Percentiles rank a stretch among this genome's conserved stretches.
These are phyloP conservation scores for Sphaceloma murrayae DNA, from an alignment of 2,329 filamentous ascomycete genomes.

Conservation along the genomic window DNA sequence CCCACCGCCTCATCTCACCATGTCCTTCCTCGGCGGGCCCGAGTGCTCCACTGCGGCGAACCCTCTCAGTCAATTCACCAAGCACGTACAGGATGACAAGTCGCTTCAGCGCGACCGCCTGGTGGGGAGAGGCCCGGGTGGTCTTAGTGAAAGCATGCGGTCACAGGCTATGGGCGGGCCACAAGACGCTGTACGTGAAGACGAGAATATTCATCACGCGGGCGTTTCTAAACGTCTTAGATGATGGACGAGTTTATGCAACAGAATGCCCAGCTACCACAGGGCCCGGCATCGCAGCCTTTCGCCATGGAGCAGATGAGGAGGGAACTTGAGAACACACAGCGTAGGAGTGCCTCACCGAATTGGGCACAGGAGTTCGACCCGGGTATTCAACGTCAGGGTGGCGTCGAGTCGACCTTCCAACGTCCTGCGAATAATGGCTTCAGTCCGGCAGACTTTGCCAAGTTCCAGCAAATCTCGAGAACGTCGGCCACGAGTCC, in stretches of 20 bases:
- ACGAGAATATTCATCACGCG: too few relatives aligned
- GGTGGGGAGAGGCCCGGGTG: slow-evolving; percentile 62
- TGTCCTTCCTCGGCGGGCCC: slow-evolving; percentile 93
- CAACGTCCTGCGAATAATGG: slow-evolving; percentile 40
- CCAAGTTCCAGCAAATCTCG: slow-evolving; percentile 62
- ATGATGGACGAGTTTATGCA: slow-evolving; percentile 93
- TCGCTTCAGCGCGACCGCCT: slow-evolving; percentile 85
- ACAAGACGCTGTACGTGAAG: slow-evolving; percentile 56
- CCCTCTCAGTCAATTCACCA: slow-evolving; percentile 92
- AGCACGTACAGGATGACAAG: slow-evolving; percentile 94
- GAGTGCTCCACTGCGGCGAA: slow-evolving; percentile 96
- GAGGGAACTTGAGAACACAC: slow-evolving; percentile 49
- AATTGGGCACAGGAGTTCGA: slow-evolving; percentile 57
- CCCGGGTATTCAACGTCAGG: slow-evolving; percentile 48
- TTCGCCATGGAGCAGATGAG: slow-evolving; percentile 60
- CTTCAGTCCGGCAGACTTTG: slow-evolving; percentile 79
- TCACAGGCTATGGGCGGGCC: slow-evolving; percentile 58
- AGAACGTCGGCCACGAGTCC: slow-evolving; percentile 17
- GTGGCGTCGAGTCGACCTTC: slow-evolving; percentile 59
- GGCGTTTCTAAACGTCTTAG: too few relatives aligned
- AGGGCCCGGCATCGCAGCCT: slow-evolving; percentile 44
- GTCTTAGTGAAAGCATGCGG: slow-evolving; percentile 66
- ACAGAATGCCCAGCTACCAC: slow-evolving; percentile 55
- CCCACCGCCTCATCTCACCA: slow-evolving; percentile 34
- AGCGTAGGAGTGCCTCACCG: slow-evolving; percentile 45